A percentile compares a stretch with the other conserved stretches of the same genome.
Evolutionary conservation across 371 early-diverging fungal species (phyloP).

Genomic region (Mucor racemosus): DNA sequence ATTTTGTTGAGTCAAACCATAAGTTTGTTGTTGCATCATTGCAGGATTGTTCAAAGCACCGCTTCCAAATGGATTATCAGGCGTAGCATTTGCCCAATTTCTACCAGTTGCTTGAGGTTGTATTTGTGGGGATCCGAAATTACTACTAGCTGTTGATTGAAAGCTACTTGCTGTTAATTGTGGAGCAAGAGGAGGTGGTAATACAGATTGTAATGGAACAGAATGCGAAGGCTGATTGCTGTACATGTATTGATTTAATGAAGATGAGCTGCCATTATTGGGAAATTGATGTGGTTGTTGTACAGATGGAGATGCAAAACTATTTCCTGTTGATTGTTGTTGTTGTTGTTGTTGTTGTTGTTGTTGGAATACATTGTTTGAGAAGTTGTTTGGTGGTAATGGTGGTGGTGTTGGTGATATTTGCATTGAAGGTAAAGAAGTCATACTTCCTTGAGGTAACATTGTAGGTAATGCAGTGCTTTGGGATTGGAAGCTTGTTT

Average conservation of each 20-base stretch:
- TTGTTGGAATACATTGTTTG: background rate
- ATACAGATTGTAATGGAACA: conserved; percentile 31
- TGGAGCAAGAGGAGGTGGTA: conserved; percentile 36
- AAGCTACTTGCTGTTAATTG: conserved; percentile 16
- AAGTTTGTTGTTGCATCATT: conserved; percentile 11
- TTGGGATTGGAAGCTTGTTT: background rate
- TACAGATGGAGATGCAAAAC: conserved; percentile 16
- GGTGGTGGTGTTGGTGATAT: too few relatives aligned
- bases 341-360: conserved; percentile 9
- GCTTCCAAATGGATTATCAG: conserved; percentile 53
- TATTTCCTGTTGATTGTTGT: conserved; percentile 10
- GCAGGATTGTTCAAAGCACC: background rate
- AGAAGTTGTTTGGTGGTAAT: background rate
- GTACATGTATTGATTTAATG: conserved; percentile 3
- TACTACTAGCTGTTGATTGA: background rate
- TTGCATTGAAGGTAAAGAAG: background rate
- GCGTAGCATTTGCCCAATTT: conserved; percentile 50
- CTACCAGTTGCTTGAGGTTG: conserved; percentile 26
- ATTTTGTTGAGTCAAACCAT: conserved; percentile 26
- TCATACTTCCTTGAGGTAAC: background rate
- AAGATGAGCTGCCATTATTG: background rate
- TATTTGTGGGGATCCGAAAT: background rate
- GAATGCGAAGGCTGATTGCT: conserved; percentile 4
- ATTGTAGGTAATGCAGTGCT: background rate
- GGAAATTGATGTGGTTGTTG: conserved; percentile 24